Percentiles rank a stretch among this genome's conserved stretches.
These are phyloP conservation scores for Fusarium gaditjirri DNA, from an alignment of 2,329 filamentous ascomycete genomes.

Conservation along the genomic window DNA sequence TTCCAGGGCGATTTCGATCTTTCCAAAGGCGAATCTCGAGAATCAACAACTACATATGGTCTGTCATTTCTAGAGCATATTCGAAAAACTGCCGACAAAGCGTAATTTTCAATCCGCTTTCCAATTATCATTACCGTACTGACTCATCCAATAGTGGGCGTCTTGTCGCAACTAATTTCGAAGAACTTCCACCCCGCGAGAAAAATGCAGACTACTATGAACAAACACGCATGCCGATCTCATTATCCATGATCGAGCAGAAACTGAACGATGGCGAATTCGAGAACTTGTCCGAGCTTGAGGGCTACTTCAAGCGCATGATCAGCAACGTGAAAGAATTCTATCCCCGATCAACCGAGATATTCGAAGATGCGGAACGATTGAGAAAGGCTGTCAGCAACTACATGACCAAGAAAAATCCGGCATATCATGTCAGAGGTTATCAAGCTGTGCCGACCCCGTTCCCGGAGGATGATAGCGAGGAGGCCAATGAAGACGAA, in stretches of 20 bases:
- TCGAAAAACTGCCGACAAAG: slow-evolving; percentile 82
- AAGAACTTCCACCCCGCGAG: slow-evolving; percentile 73
- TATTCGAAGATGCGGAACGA: slow-evolving; percentile 86
- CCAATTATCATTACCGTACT: slow-evolving; percentile 27
- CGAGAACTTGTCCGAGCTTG: slow-evolving; percentile 75
- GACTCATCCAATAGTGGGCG: slow-evolving; percentile 67
- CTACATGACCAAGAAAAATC: slow-evolving; percentile 88
- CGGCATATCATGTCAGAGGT: slow-evolving; percentile 75
- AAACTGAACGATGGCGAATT: slow-evolving; percentile 79
- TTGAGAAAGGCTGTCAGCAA: slow-evolving; percentile 88
- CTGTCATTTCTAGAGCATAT: slow-evolving; percentile 79
- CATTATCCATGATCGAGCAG: slow-evolving; percentile 78
- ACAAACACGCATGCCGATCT: slow-evolving; percentile 80
- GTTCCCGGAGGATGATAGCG: slow-evolving; percentile 53
- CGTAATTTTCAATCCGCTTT: slow-evolving; percentile 61
- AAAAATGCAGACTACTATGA: slow-evolving; percentile 81
- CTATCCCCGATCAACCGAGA: slow-evolving; percentile 76
- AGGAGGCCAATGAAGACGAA: slow-evolving; percentile 45
- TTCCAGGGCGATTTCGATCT: slow-evolving; percentile 58
- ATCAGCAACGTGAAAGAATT: slow-evolving; percentile 88
- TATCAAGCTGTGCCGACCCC: slow-evolving; percentile 81
- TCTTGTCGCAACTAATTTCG: slow-evolving; percentile 78
- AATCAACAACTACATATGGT: slow-evolving; percentile 77
- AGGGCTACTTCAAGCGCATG: slow-evolving; percentile 89
- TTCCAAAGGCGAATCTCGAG: slow-evolving; percentile 67